These are phyloP conservation scores for Epichloe gansuensis DNA, from an alignment of 2,329 filamentous ascomycete genomes.

Conservation along the genomic window DNA sequence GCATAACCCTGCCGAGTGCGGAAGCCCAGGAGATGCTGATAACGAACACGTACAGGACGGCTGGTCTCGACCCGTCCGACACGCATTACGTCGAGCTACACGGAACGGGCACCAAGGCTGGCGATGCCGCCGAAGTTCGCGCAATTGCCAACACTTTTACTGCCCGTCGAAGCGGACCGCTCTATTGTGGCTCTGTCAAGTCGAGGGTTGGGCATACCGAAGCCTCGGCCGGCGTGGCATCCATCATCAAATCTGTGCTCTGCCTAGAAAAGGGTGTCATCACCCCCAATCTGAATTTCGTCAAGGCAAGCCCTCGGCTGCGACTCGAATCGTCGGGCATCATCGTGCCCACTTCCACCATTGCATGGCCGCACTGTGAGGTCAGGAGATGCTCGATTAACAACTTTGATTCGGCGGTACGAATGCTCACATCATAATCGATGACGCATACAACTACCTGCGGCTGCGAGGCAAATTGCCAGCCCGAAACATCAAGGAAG, in stretches of 20 bases:
- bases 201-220: constrained; percentile 14
- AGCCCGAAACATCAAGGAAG: no score
- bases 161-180: no score
- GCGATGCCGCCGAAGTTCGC: constrained; percentile 30
- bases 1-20: constrained; percentile 8
- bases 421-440: constrained; percentile 7
- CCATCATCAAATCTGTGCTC: constrained; percentile 13
- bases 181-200: constrained; percentile 1
- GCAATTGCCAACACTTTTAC: not conserved
- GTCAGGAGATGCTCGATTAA: not conserved
- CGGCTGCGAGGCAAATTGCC: no score
- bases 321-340: no score
- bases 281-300: no score
- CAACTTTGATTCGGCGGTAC: constrained; percentile 6
- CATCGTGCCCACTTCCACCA: no score
- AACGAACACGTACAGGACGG: not conserved
- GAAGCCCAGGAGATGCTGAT: constrained; percentile 9
- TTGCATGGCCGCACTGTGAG: no score
- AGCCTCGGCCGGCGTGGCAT: constrained; percentile 13
- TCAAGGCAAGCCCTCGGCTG: no score
- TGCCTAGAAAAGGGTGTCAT: no score
- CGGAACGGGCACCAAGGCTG: constrained; percentile 29
- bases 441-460: not conserved
- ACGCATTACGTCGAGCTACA: constrained; percentile 16
- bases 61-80: not conserved